Conservation (phyloP, 495 filamentous ascomycete genomes). For the Penicillium soppii region DNA sequence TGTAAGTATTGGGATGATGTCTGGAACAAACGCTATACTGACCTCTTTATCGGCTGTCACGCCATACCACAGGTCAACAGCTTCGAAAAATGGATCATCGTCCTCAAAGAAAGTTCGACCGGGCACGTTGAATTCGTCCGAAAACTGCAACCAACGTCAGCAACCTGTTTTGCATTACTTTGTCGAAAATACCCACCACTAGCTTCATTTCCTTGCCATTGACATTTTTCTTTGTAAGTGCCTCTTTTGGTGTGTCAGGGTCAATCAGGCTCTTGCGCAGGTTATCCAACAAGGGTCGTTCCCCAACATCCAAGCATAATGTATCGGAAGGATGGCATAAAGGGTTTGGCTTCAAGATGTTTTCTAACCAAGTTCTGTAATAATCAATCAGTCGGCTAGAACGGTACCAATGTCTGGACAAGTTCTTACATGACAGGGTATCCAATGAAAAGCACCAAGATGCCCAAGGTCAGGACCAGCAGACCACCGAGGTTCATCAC, state of each 20-base stretch:
- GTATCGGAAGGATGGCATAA: conserved; percentile 43
- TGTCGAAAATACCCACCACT: conserved; percentile 48
- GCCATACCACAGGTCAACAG: conserved; percentile 77
- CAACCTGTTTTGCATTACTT: not conserved
- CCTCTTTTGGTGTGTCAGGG: conserved; percentile 66
- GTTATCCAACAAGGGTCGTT: conserved; percentile 58
- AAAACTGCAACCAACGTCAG: conserved; percentile 53
- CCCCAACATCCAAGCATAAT: conserved; percentile 59
- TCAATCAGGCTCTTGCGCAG: conserved; percentile 63
- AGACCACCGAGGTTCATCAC: conserved; percentile 68
- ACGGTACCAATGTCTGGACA: not conserved
- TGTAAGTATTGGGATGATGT: conserved; percentile 2
- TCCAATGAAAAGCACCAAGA: conserved; percentile 68
- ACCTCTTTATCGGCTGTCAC: conserved; percentile 74
- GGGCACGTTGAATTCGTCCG: conserved; percentile 73
- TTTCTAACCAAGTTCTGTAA: conserved; percentile 57
- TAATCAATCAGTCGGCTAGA: conserved; percentile 13
- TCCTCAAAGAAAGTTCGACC: conserved; percentile 72
- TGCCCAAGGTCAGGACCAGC: conserved; percentile 57
- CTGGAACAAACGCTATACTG: not conserved
- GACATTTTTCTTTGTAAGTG: conserved; percentile 52
- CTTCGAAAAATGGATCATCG: conserved; percentile 72
- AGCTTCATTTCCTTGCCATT: conserved; percentile 64
- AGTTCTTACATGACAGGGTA: conserved; percentile 68
- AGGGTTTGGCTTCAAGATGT: conserved; percentile 20